Evolutionary conservation across 1,139 yeast species (phyloP).

Genomic region (Pichia sp.): DNA sequence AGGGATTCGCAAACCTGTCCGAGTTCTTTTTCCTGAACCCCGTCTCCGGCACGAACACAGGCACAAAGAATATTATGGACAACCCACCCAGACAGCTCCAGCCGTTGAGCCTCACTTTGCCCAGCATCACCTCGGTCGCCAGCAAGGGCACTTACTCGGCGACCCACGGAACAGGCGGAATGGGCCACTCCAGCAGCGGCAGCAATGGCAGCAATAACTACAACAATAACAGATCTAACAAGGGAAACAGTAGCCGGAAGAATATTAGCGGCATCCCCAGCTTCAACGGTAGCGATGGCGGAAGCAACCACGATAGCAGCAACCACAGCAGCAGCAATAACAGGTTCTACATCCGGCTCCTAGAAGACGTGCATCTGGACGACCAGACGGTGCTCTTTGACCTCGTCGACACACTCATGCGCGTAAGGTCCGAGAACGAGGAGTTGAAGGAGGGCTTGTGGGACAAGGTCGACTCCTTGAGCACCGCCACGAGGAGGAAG

Average conservation of each 20-base stretch:
- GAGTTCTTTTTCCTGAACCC: constrained; percentile 3
- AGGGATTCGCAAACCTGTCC: not conserved
- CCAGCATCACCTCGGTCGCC: constrained; percentile 2
- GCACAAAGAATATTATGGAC: not conserved
- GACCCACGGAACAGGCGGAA: not conserved
- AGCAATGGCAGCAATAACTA: not conserved
- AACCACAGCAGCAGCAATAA: not conserved
- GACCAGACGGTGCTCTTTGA: constrained; percentile 22
- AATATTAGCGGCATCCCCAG: not conserved
- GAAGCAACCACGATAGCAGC: not conserved
- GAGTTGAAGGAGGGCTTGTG: constrained; percentile 26
- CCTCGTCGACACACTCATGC: constrained; percentile 24
- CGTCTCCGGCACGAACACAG: not conserved
- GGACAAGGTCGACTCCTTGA: constrained; percentile 21
- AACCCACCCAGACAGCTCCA: not conserved
- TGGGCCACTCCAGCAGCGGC: not conserved
- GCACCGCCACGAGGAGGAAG: not conserved
- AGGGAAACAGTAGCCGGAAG: not conserved
- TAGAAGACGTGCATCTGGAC: constrained; percentile 21
- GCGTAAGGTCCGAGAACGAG: constrained; percentile 21
- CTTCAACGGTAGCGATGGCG: not conserved
- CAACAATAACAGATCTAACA: not conserved
- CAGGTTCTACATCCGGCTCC: constrained; percentile 7
- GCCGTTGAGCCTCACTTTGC: constrained; percentile 2
- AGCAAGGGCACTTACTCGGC: not conserved